These are phyloP conservation scores for Crithidia mellificae DNA, from an alignment of 208 protist genomes.

Conservation along the genomic window DNA sequence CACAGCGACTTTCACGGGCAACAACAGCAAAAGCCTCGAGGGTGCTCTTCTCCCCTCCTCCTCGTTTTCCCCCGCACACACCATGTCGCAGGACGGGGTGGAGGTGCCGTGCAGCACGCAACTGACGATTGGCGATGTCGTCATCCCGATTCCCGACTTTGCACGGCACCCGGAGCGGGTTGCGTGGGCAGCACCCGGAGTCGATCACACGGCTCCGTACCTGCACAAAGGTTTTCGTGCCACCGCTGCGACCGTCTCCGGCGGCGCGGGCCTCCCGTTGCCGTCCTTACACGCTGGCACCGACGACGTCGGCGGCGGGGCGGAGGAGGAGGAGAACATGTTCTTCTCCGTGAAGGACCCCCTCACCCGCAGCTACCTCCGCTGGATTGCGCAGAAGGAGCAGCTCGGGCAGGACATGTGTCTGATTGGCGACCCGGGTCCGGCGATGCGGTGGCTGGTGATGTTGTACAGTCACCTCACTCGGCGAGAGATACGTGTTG, in stretches of 20 bases:
- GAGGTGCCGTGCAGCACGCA: constrained; percentile 40
- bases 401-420: constrained; percentile 94
- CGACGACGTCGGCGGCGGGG: constrained; percentile 12
- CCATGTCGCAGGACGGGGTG: constrained; percentile 19
- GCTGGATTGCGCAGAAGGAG: constrained; percentile 94
- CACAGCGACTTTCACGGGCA: not conserved
- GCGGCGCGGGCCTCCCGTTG: no score
- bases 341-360: constrained; percentile 69
- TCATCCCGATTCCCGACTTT: constrained; percentile 58
- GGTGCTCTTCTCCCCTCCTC: no score
- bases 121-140: constrained; percentile 81
- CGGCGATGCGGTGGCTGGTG: constrained; percentile 84
- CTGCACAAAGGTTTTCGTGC: no score
- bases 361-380: constrained; percentile 64
- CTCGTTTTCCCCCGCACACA: not conserved
- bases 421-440: constrained; percentile 91
- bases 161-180: constrained; percentile 69
- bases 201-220: constrained; percentile 29
- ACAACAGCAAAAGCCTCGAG: not conserved
- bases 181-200: constrained; percentile 48
- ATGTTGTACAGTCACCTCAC: constrained; percentile 74
- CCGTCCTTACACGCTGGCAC: no score
- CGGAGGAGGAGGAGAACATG: constrained; percentile 36
- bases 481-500: constrained; percentile 83
- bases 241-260: no score